Base-by-base conservation (phyloP, 2,329 filamentous ascomycete genomes). In the Xylariaceae sp. region DNA sequence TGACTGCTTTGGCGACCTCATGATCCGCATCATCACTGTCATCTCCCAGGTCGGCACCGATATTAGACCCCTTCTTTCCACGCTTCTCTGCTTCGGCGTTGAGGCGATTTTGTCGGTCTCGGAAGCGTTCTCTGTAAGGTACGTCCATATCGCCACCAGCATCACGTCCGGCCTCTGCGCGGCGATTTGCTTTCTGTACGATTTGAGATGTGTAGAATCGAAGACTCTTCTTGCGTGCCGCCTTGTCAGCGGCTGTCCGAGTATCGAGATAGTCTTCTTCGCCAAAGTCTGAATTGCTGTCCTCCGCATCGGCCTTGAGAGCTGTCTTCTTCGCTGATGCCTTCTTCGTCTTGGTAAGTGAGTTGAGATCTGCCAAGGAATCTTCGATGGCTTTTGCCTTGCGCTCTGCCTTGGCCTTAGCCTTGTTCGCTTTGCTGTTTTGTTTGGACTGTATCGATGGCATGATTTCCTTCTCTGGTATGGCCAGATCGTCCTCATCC, bases 151-250 rank as follows among this genome's bases (percentile, higher is more conserved):
- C 89, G 59, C 89, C 89, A 58, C 89, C 89, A 1, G 85, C 82
- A 50, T 88, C 84, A 53, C 84, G 81, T 39, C 87, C 86, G 36
- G 86, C 86, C 31, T 77, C 82, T 6, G 84, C 82, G 48, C 89
- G 89, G 67, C 89, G 91, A 73, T 90, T 95, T 49, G 89, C 84
- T 71, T 96, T 97, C 68, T 97, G 92, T 27, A 89, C 87, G 58
- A 99, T 94, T 67, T 99, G 94, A 3, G 91, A 96, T 2, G 95
- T 97, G 78, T 99, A 99, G 77, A 99, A 99, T 55, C 90, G 87
- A 50, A 99, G 80, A 56, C 83, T 90, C 76, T 95, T 96, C 77
- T 94, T 96, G 69, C 88, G 88, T 52, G 83, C 81, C 0, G 86
- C 88, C 71, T 99, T 99, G 62, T 95, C 89, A 39, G 87, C 88